Percentiles rank a stretch among this genome's conserved stretches.
Evolutionary conservation across 805 yeast species (phyloP).

Genomic region (Myxozyma monticola): DNA sequence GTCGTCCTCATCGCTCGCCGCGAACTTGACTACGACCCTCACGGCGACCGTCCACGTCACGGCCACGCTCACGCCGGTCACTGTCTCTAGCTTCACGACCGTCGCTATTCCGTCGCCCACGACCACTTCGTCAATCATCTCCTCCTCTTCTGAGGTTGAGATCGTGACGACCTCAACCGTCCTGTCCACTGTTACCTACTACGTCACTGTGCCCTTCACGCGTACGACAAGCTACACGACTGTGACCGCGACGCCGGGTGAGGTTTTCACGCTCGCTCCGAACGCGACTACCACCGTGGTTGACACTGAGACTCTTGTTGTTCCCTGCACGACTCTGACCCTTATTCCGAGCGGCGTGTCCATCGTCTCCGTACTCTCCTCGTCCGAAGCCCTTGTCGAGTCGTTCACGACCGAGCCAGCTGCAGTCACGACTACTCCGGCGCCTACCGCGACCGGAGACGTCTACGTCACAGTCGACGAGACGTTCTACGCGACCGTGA

Average conservation of each 20-base stretch:
- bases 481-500: slow-evolving; percentile 15
- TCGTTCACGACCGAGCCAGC: slow-evolving; percentile 1
- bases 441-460: too few species aligned
- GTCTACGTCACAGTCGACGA: slow-evolving; percentile 3
- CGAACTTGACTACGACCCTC: slow-evolving; percentile 7
- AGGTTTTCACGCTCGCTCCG: slow-evolving; percentile 11
- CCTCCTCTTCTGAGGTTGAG: slow-evolving; percentile 5
- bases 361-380: too few species aligned
- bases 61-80: slow-evolving; percentile 13
- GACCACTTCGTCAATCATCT: background rate
- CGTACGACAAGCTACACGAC: slow-evolving; percentile 18
- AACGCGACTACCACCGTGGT: slow-evolving; percentile 14
- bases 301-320: slow-evolving; percentile 16
- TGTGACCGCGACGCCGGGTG: slow-evolving; percentile 15
- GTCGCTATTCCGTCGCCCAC: slow-evolving; percentile 7
- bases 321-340: slow-evolving; percentile 22
- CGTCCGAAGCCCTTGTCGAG: background rate
- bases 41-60: slow-evolving; percentile 7
- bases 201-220: slow-evolving; percentile 23
- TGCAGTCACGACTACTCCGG: background rate
- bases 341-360: too few species aligned
- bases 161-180: slow-evolving; percentile 14
- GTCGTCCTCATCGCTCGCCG: background rate
- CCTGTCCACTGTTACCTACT: slow-evolving; percentile 19
- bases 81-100: too few species aligned